These are phyloP conservation scores for Rugosomyces carneus DNA, from an alignment of 1,284 basidiomycete genomes.

Conservation along the genomic window DNA sequence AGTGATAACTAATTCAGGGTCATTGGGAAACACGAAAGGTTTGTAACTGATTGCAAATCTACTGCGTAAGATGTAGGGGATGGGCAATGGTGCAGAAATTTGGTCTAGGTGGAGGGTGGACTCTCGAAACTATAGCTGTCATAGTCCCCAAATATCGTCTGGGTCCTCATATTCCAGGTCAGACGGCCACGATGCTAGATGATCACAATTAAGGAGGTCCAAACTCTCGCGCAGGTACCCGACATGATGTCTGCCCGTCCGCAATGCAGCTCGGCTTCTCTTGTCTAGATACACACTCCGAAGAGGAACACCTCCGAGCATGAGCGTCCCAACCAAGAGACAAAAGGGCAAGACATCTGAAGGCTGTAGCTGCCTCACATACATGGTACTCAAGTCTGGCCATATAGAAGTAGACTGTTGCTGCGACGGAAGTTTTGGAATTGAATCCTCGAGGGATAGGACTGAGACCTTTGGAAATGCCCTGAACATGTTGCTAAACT, in stretches of 20 bases:
- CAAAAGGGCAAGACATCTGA: conserved; percentile 26
- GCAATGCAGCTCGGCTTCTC: conserved; percentile 27
- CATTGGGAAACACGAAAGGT: no score
- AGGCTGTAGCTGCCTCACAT: conserved; percentile 24
- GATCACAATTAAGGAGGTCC: conserved; percentile 19
- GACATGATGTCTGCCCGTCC: conserved; percentile 25
- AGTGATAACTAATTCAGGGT: no score
- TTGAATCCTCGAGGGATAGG: conserved; percentile 27
- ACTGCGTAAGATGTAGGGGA: no score
- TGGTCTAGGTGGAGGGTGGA: no score
- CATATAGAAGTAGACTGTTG: conserved; percentile 18
- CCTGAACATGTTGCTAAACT: conserved; percentile 25
- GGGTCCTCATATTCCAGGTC: conserved; percentile 32
- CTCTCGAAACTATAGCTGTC: no score
- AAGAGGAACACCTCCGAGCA: conserved; percentile 20
- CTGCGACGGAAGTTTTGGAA: conserved; percentile 23
- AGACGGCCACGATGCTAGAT: conserved; percentile 30
- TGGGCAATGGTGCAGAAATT: no score
- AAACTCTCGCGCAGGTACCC: conserved; percentile 23
- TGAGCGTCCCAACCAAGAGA: conserved; percentile 23
- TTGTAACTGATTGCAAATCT: no score
- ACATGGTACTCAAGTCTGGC: conserved; percentile 26
- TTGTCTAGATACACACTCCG: conserved; percentile 27
- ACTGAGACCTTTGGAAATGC: conserved; percentile 28
- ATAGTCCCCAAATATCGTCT: conserved; percentile 27